Evolutionary conservation across 345 rosid genomes (phyloP).

Genomic region (Aquilaria yunnanensis): DNA sequence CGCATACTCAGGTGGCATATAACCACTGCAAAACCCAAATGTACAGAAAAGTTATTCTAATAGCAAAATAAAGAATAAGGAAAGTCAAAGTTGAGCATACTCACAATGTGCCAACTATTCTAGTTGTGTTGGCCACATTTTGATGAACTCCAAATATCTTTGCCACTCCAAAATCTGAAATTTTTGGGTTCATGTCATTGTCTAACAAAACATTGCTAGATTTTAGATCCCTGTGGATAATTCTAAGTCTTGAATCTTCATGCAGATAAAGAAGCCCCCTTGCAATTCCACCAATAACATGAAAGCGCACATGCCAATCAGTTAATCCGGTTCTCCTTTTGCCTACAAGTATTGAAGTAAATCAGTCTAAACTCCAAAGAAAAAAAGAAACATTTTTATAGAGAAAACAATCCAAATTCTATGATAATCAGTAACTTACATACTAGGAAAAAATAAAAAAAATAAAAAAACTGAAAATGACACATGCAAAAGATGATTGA

Average conservation of each 20-base stretch:
- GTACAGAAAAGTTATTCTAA: too few relatives aligned
- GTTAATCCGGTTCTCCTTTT: background rate
- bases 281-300: conserved; percentile 5
- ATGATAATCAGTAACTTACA: background rate
- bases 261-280: conserved; percentile 15
- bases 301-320: conserved; percentile 8
- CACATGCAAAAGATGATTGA: background rate
- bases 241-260: conserved; percentile 14
- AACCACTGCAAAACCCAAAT: too few relatives aligned
- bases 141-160: conserved; percentile 14
- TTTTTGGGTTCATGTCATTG: conserved; percentile 9
- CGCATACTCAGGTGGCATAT: conserved; percentile 3
- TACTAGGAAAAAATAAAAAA: background rate
- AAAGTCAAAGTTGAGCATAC: background rate
- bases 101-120: conserved; percentile 18
- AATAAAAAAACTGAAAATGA: background rate
- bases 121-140: conserved; percentile 10
- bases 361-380: background rate
- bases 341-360: conserved; percentile 1
- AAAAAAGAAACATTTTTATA: too few relatives aligned
- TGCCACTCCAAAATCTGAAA: conserved; percentile 16
- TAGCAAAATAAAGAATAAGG: too few relatives aligned
- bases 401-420: too few relatives aligned
- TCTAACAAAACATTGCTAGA: conserved; percentile 16
- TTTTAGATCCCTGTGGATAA: conserved; percentile 16